These are phyloP conservation scores for Sporothrix phasma DNA, from an alignment of 2,329 filamentous ascomycete genomes.

Conservation along the genomic window DNA sequence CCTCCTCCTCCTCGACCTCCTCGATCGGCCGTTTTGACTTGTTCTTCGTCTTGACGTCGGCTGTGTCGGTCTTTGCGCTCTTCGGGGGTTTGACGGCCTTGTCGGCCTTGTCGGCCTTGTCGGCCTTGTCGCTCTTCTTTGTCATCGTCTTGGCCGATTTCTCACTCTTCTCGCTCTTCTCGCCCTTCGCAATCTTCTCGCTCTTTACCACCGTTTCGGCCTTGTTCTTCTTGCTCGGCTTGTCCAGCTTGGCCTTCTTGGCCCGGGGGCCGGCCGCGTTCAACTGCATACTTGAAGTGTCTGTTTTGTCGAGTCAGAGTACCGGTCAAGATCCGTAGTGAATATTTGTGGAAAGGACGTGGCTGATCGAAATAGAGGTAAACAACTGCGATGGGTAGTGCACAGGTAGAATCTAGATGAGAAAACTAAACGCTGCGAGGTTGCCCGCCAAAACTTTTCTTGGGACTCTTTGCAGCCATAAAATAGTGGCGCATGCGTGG, in stretches of 20 bases:
- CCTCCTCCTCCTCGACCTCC: not conserved
- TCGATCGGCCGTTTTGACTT: not conserved
- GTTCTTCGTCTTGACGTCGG: not conserved
- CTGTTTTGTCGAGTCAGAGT: not conserved
- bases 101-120: not conserved
- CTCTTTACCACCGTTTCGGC: not conserved
- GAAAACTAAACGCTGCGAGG: not conserved
- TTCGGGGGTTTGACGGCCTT: not conserved
- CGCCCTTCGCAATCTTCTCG: not conserved
- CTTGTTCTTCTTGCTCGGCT: constrained; percentile 37
- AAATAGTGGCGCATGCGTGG: too few relatives aligned
- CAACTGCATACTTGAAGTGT: not conserved
- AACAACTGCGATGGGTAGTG: too few relatives aligned
- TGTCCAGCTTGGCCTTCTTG: constrained; percentile 34
- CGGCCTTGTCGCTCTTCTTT: too few relatives aligned
- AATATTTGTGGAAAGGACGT: not conserved
- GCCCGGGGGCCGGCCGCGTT: constrained; percentile 32
- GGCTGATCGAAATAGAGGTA: too few relatives aligned
- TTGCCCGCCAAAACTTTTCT: not conserved
- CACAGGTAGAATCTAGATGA: not conserved
- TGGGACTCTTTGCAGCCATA: too few relatives aligned
- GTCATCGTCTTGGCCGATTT: not conserved
- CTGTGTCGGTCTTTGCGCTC: not conserved
- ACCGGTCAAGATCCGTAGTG: too few relatives aligned
- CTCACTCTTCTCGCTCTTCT: not conserved